Evolutionary conservation across 2,329 filamentous ascomycete species (phyloP), one percentile per base, ranked within the genome.

Genomic region (Phialocephala subalpina): DNA sequence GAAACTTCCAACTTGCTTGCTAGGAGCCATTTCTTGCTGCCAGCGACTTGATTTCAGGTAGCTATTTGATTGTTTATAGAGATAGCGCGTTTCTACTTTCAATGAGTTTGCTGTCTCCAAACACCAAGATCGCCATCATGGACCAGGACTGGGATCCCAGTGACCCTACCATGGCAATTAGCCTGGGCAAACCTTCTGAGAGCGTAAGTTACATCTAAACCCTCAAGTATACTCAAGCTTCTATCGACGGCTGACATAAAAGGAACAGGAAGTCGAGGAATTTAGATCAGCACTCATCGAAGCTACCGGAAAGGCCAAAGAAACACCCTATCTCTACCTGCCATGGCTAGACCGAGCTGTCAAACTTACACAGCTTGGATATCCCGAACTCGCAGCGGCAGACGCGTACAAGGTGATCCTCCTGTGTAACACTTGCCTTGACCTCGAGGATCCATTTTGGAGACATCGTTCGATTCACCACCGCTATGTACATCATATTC

Each of bases 321-420:
- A 58, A 29, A 35, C 55, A 11, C 58, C 66, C 2, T 60, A 64
- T 8, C 20, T 49, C 1, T 60, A 53, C 22, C 14, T 20, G 9
- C 22, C 29, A 27, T 69, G 67, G 67, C 25, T 33, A 29, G 16
- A 20, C n/a, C 61, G 62, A 49, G 52, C 55, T 29, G 36, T 47
- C n/a, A 20, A 29, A 3, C 52, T 67, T 27, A 8, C 64, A 3
- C 16, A 55, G 18, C n/a, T 69, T 3, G 62, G 59, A 2, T 69
- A 52, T 38, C 62, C 65, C 6, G 65, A 69, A 36, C 65, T 69
- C 2, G 62, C 58, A 1, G 65, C 65, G n/a, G 20, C 47, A 5
- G 65, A 67, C 65, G 62, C 67, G 27, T 67, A 65, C 42, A 69
- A 67, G 22, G 56, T 62, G 1, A 58, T 67, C n/a, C 0, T 67